A percentile compares a stretch with the other conserved stretches of the same genome.
Conservation (phyloP, 805 yeast species). For the Kluyveromyces starmeri region DNA sequence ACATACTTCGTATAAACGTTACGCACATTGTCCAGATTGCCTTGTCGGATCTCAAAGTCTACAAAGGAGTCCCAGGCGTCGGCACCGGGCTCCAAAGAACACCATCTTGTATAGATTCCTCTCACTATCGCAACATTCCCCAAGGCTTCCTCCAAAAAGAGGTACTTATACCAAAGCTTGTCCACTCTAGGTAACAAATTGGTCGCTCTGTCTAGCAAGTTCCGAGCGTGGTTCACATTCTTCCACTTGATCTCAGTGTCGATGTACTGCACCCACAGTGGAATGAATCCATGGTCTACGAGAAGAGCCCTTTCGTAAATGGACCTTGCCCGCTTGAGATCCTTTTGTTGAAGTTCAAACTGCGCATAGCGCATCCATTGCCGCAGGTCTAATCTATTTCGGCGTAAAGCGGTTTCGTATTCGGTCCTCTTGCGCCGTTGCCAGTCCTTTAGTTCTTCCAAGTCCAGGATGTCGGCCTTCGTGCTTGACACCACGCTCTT, state of each 20-base stretch:
- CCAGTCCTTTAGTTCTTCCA: conserved; percentile 69
- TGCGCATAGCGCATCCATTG: conserved; percentile 92
- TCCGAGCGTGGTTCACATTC: conserved; percentile 82
- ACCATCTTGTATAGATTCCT: conserved; percentile 68
- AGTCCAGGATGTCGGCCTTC: conserved; percentile 47
- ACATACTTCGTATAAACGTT: conserved; percentile 50
- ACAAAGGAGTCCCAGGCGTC: conserved; percentile 71
- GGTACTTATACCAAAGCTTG: conserved; percentile 80
- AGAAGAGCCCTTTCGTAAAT: conserved; percentile 80
- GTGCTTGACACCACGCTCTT: conserved; percentile 27
- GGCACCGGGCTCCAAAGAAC: conserved; percentile 59
- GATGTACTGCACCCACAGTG: conserved; percentile 79
- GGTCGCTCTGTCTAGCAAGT: conserved; percentile 71
- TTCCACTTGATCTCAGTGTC: conserved; percentile 64
- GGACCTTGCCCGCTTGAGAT: conserved; percentile 71
- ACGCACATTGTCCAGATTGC: conserved; percentile 49
- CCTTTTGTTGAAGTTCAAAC: conserved; percentile 77
- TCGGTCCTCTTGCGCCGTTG: conserved; percentile 74
- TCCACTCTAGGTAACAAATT: conserved; percentile 67
- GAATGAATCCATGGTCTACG: conserved; percentile 65
- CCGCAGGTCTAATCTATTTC: conserved; percentile 70
- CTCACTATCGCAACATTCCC: conserved; percentile 56
- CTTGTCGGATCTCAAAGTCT: conserved; percentile 62
- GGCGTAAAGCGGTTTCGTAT: conserved; percentile 77
- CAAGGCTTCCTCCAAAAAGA: conserved; percentile 72